These are phyloP conservation scores for Mycena haematopus DNA, from an alignment of 768 basidiomycete genomes.

Conservation along the genomic window DNA sequence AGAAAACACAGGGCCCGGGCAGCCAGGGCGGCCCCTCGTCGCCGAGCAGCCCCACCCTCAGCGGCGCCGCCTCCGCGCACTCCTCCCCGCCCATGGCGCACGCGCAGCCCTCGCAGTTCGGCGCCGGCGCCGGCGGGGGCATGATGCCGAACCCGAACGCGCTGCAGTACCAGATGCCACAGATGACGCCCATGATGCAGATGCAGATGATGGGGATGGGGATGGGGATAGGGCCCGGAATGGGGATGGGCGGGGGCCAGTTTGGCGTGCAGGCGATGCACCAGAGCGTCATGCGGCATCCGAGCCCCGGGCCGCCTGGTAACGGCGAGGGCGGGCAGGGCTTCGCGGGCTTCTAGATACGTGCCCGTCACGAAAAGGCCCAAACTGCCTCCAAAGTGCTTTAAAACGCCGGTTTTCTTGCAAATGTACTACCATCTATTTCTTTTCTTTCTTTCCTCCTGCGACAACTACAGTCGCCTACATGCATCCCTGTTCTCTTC, in stretches of 20 bases:
- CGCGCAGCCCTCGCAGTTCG: conserved; percentile 53
- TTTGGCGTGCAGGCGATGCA: conserved; percentile 80
- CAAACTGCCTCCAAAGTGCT: neutral
- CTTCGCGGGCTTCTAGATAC: conserved; percentile 48
- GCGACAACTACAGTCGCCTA: neutral
- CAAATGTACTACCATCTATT: conserved; percentile 19
- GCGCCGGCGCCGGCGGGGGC: conserved; percentile 42
- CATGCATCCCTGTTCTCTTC: conserved; percentile 2
- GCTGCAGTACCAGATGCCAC: conserved; percentile 61
- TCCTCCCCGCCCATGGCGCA: conserved; percentile 45
- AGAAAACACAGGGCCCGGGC: conserved; percentile 62
- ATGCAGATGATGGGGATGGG: conserved; percentile 64
- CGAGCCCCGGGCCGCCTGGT: conserved; percentile 65
- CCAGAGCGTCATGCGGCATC: conserved; percentile 84
- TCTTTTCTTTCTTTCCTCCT: neutral
- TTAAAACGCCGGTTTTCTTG: neutral
- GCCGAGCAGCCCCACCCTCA: conserved; percentile 43
- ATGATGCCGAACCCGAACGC: conserved; percentile 47
- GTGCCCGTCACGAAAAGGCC: too few species aligned
- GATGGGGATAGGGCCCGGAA: too few species aligned
- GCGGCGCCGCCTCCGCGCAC: conserved; percentile 48
- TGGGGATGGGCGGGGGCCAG: conserved; percentile 52
- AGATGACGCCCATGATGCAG: conserved; percentile 69
- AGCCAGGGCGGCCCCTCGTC: conserved; percentile 37
- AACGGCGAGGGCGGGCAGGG: conserved; percentile 43